Percentiles rank a stretch among this genome's conserved stretches.
Conservation (phyloP, 2,329 filamentous ascomycete genomes). For the Pyrenophora teres region DNA sequence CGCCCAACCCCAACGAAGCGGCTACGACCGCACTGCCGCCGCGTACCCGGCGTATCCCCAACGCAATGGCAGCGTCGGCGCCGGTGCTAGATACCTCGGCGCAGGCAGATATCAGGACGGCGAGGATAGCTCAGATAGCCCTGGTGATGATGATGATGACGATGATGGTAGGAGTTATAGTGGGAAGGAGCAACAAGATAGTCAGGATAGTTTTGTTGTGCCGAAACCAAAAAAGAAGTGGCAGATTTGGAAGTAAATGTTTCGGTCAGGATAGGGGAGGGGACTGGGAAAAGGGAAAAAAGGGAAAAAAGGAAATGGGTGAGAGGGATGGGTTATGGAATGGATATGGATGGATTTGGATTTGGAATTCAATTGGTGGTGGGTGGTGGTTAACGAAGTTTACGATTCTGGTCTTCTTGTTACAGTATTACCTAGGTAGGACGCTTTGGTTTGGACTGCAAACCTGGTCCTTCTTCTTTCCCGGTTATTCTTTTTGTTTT, state of each 20-base stretch:
- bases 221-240: constrained; percentile 48
- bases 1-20: constrained; percentile 23
- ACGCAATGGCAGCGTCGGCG: constrained; percentile 31
- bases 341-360: not conserved
- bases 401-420: not conserved
- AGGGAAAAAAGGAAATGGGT: not conserved
- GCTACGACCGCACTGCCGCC: constrained; percentile 28
- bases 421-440: not conserved
- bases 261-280: not conserved
- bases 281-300: not conserved
- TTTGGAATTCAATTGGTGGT: too few relatives aligned
- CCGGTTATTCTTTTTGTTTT: not conserved
- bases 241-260: constrained; percentile 42
- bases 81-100: constrained; percentile 38
- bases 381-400: too few relatives aligned
- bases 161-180: constrained; percentile 27
- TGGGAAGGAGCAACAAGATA: constrained; percentile 37
- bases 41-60: constrained; percentile 26
- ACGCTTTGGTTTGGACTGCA: not conserved
- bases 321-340: not conserved
- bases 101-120: constrained; percentile 36
- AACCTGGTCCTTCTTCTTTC: not conserved
- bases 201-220: constrained; percentile 39
- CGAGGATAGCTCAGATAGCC: constrained; percentile 33
- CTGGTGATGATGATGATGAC: constrained; percentile 29